phyloP scores from a whole-genome alignment of 768 basidiomycete species.

The Mycena kentingensis region DNA sequence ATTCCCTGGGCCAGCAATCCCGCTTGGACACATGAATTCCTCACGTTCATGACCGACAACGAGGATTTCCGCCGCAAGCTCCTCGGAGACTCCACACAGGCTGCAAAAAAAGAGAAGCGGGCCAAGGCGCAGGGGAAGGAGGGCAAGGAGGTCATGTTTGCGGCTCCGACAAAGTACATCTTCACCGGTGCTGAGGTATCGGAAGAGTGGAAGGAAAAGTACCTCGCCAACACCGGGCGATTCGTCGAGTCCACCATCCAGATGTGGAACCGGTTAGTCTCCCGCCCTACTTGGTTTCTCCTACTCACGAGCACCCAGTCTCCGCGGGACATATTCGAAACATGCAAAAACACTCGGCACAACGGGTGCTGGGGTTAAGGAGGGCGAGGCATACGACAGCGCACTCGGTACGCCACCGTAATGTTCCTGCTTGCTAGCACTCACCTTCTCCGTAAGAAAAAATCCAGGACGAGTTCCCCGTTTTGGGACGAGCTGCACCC shows the following conservation, averaged over 20 bases:
- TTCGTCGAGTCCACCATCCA: not conserved
- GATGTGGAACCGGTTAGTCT: too few relatives aligned
- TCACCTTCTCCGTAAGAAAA: not conserved
- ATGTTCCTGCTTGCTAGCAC: not conserved
- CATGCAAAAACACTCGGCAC: too few relatives aligned
- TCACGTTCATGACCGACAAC: not conserved
- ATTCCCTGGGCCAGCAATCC: not conserved
- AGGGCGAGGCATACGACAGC: not conserved
- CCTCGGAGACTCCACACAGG: not conserved
- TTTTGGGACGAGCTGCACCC: not conserved
- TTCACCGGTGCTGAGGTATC: not conserved
- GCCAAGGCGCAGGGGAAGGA: not conserved
- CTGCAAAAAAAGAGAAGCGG: not conserved
- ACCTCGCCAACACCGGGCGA: not conserved
- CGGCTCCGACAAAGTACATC: not conserved
- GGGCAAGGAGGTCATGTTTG: not conserved
- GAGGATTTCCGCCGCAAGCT: not conserved
- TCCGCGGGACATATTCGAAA: too few relatives aligned
- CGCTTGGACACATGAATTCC: not conserved
- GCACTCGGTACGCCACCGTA: not conserved
- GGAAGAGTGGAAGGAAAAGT: not conserved
- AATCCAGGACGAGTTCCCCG: not conserved
- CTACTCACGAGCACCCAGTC: too few relatives aligned
- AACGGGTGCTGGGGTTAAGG: constrained; percentile 27
- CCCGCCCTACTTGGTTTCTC: too few relatives aligned